Evolutionary conservation across 2,329 filamentous ascomycete genomes (phyloP).

Genomic region (Hypoxylon sp.): DNA sequence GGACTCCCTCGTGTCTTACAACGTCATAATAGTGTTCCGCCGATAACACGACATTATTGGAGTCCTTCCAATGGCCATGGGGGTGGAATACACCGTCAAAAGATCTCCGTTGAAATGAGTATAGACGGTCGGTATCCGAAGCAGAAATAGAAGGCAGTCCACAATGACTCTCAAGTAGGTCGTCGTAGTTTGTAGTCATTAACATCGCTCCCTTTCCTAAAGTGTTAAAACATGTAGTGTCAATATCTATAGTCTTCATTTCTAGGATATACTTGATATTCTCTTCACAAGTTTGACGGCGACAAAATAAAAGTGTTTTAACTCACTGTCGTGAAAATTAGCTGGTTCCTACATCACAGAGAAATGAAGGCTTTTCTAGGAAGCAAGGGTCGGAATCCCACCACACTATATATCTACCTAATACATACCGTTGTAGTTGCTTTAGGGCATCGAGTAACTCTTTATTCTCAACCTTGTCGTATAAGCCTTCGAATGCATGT

Average conservation of each 20-base stretch:
- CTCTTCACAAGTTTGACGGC: no score
- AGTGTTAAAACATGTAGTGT: no score
- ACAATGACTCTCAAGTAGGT: conserved; percentile 39
- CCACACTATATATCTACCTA: no score
- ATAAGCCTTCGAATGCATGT: conserved; percentile 38
- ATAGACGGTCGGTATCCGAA: conserved; percentile 22
- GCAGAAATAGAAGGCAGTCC: conserved; percentile 28
- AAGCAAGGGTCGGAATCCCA: no score
- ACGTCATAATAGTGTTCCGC: conserved; percentile 32
- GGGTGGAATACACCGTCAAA: conserved; percentile 39
- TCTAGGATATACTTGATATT: no score
- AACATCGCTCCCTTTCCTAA: conserved; percentile 28
- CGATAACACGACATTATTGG: conserved; percentile 33
- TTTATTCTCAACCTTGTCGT: conserved; percentile 1
- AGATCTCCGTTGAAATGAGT: conserved; percentile 32
- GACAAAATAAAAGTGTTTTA: no score
- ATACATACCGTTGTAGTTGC: conserved; percentile 19
- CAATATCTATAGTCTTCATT: no score
- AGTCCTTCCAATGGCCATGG: conserved; percentile 40
- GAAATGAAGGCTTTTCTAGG: no score
- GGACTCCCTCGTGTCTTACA: conserved; percentile 6
- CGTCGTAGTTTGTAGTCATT: conserved; percentile 43
- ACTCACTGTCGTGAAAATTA: no score
- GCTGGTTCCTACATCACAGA: no score
- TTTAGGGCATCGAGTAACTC: conserved; percentile 34